Evolutionary conservation across 345 rosid species (phyloP).

Genomic region (Populus davidiana): DNA sequence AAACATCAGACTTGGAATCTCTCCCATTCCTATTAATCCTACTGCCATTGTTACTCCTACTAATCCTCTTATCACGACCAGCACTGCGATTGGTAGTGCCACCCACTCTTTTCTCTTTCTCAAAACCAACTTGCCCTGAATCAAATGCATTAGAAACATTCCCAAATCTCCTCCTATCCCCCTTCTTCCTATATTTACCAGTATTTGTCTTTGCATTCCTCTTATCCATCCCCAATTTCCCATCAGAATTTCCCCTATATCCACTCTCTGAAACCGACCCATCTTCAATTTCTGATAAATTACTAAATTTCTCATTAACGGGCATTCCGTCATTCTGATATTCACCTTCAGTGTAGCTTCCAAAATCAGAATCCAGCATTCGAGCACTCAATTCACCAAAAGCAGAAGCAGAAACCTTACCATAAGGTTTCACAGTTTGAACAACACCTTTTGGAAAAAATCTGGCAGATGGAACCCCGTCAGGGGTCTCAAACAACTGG

Average conservation of each 20-base stretch:
- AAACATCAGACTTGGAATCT: constrained; percentile 24
- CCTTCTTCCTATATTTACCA: constrained; percentile 7
- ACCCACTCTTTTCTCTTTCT: not conserved
- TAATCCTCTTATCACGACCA: not conserved
- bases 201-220: not conserved
- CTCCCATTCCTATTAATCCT: constrained; percentile 1
- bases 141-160: not conserved
- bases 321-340: not conserved
- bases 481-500: constrained; percentile 49
- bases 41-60: not conserved
- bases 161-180: not conserved
- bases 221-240: constrained; percentile 1
- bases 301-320: constrained; percentile 1
- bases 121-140: constrained; percentile 10
- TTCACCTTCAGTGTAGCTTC: not conserved
- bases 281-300: not conserved
- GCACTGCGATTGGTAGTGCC: not conserved
- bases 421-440: constrained; percentile 67
- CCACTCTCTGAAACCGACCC: not conserved
- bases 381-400: constrained; percentile 11
- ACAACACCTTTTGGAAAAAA: constrained; percentile 86
- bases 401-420: constrained; percentile 15
- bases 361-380: not conserved
- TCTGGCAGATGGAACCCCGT: constrained; percentile 75
- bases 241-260: not conserved